Evolutionary conservation across 768 basidiomycete species (phyloP), one percentile per base, ranked within the genome.

Genomic region (Pleurotus platypus): DNA sequence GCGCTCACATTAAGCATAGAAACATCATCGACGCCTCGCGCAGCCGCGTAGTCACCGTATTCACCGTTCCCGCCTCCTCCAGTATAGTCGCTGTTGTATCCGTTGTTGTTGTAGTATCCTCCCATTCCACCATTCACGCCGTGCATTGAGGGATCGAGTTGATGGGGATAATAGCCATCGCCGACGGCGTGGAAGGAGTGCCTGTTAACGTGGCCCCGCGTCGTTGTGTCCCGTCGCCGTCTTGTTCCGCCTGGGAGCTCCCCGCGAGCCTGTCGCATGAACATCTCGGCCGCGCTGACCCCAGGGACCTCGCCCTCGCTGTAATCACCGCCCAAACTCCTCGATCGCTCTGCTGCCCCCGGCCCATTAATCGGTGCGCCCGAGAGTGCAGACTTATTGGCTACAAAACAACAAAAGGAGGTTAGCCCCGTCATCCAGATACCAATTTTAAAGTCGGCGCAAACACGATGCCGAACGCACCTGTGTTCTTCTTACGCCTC

Each of bases 201-300:
- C 24, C 51, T 40, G 48, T 42, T 39, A 13, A 40, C 55, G 58
- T 49, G 45, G 11, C 46, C 20, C 39, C 59, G 62, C 57, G n/a
- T 45, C 57, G 51, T 60, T 48, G 55, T 42, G 51, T 8, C 55
- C 65, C 64, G n/a, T 66, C 61, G 51, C 70, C 70, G 3, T 65
- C 68, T 30, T 70, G 68, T 6, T 72, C 73, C 13, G 79, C 51
- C 51, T 13, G 51, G 37, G 7, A 54, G 74, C 62, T 86, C 82
- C 12, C 83, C 82, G 51, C 80, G 66, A 40, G 86, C 84, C 67
- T 87, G 86, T 60, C 79, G 76, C 16, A 74, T 61, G 66, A 87
- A 89, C 79, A 87, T 80, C 37, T 88, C 86, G 38, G 84, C 82
- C n/a, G 85, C 83, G 49, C 76, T 81, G 51, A 70, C 69, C 47